Evolutionary conservation across 495 filamentous ascomycete species (phyloP), one percentile per base, ranked within the genome.

Genomic region (Penicillium chermesinum): DNA sequence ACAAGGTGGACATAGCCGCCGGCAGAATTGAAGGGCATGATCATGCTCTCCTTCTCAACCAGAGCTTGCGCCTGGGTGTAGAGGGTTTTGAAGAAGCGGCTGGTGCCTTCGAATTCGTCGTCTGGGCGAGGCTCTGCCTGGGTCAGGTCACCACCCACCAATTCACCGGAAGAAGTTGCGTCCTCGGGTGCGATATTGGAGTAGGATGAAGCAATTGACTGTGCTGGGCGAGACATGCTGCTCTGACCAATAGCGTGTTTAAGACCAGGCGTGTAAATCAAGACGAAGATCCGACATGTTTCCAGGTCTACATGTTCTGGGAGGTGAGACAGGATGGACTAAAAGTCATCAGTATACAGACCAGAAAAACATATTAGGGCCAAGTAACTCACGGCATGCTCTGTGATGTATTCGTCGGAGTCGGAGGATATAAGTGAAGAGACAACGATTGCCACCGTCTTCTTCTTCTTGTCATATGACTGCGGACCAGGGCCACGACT

Each of bases 271-370:
- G 87, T 81, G 61, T 95, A 94, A 61, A 96, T 94, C 47, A 96
- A 76, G 41, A 95, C 74, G 51, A 95, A 93, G 25, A 95, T 74
- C 53, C 85, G 83, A 38, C 81, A 77, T 19, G 74, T 81, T 38
- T 80, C 78, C 48, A 78, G 70, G 54, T 93, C 80, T 42, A 81
- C 79, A 41, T 86, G 80, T 53, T 80, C 75, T 9, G 87, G 88
- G 43, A 96, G 83, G 64, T 95, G 87, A 13, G 88, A 93, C 22
- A 96, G 79, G 54, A 96, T 85, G 19, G 90, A 93, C 89, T 96
- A 32, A 52, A 15, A 35, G 16, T 10, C 3, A n/a, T 65, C 20
- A 63, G 59, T 34, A 59, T 46, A 47, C 22, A n/a, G n/a, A n/a
- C n/a, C n/a, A n/a, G n/a, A n/a, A n/a, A n/a, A n/a, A n/a, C n/a